Evolutionary conservation across 352 stramenopile species (phyloP).

Genomic region (Pythium rhizo-oryzae): DNA sequence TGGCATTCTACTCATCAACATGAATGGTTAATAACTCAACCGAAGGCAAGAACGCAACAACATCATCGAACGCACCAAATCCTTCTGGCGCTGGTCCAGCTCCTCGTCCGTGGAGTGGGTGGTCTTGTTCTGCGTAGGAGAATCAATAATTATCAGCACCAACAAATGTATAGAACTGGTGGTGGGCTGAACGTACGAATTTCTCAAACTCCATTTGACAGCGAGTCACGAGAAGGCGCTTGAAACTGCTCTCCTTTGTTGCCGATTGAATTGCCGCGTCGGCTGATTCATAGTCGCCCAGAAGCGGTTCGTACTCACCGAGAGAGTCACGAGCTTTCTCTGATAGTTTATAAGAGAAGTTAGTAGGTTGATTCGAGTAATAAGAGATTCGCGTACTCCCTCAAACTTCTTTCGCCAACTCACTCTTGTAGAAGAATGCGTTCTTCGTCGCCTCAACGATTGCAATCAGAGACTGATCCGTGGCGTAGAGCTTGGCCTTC

Average conservation of each 20-base stretch:
- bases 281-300: constrained; percentile 62
- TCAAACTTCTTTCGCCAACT: constrained; percentile 6
- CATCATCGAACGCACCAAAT: constrained; percentile 47
- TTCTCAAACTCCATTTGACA: constrained; percentile 88
- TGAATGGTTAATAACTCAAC: not conserved
- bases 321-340: constrained; percentile 57
- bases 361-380: not conserved
- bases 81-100: constrained; percentile 48
- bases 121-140: constrained; percentile 49
- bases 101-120: constrained; percentile 34
- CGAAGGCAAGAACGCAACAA: constrained; percentile 3
- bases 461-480: constrained; percentile 42
- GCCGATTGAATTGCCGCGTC: constrained; percentile 47
- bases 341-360: constrained; percentile 18
- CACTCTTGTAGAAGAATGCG: constrained; percentile 68
- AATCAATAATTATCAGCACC: not conserved
- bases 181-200: constrained; percentile 35
- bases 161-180: not conserved
- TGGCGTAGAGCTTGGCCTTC: constrained; percentile 43
- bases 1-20: constrained; percentile 40
- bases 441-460: constrained; percentile 48
- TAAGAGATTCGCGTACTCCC: not conserved
- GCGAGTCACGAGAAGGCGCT: constrained; percentile 68
- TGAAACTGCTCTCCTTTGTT: constrained; percentile 63
- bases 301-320: constrained; percentile 60